These are phyloP conservation scores for Ceratocystis cubensis DNA, from an alignment of 2,329 filamentous ascomycete genomes.

Conservation along the genomic window DNA sequence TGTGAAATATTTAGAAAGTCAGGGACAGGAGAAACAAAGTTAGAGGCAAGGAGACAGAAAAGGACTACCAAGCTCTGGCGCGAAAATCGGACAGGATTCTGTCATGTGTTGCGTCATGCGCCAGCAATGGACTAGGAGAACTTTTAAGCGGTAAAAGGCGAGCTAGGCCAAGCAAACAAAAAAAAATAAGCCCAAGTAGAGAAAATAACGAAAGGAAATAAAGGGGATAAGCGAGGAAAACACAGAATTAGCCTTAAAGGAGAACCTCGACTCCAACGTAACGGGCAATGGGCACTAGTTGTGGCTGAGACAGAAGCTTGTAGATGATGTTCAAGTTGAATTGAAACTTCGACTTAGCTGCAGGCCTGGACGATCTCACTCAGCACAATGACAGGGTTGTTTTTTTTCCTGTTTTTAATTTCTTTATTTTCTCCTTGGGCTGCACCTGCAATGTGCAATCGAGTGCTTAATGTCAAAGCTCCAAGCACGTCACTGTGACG, in stretches of 20 bases:
- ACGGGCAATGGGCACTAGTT: not conserved
- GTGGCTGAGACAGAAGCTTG: not conserved
- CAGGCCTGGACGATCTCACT: not conserved
- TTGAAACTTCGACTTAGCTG: not conserved
- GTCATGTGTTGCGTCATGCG: conserved; percentile 20
- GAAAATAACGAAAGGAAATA: not conserved
- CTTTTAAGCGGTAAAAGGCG: conserved; percentile 4
- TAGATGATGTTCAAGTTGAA: not conserved
- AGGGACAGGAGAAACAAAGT: not conserved
- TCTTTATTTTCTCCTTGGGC: no score
- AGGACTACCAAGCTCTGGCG: conserved; percentile 17
- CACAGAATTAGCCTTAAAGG: conserved; percentile 19
- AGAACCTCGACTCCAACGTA: not conserved
- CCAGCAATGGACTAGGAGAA: not conserved
- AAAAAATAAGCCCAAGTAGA: not conserved
- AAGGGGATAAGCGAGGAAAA: conserved; percentile 5
- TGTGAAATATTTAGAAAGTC: not conserved
- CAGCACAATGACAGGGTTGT: not conserved
- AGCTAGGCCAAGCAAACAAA: not conserved
- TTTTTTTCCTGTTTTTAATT: not conserved
- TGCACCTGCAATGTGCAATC: not conserved
- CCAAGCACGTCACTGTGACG: conserved; percentile 18
- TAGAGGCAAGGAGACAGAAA: conserved; percentile 10
- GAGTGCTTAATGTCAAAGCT: conserved; percentile 16
- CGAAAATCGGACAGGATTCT: conserved; percentile 18